Evolutionary conservation across 495 filamentous ascomycete genomes (phyloP).

Genomic region (Xylaria grammica): DNA sequence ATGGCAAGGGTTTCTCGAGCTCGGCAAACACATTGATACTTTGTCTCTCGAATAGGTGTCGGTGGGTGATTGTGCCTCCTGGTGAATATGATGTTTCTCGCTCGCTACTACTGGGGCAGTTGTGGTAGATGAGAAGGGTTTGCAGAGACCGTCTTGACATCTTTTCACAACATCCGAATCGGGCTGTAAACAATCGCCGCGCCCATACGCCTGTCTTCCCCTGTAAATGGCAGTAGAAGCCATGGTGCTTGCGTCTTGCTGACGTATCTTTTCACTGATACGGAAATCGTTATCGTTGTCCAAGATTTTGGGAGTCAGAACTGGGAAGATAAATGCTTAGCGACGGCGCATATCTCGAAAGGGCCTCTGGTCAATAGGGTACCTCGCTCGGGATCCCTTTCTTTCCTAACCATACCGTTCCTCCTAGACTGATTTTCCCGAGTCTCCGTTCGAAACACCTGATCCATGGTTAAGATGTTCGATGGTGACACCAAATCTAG

Average conservation of each 20-base stretch:
- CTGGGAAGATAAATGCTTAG: background rate
- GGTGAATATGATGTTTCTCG: background rate
- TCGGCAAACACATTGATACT: too few relatives aligned
- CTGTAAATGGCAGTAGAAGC: background rate
- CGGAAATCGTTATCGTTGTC: slow-evolving; percentile 33
- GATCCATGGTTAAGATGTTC: background rate
- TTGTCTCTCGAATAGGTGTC: background rate
- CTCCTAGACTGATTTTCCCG: too few relatives aligned
- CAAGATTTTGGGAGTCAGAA: slow-evolving; percentile 21
- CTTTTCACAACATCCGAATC: background rate
- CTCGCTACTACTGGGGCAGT: too few relatives aligned
- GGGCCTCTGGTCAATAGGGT: background rate
- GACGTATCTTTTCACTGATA: slow-evolving; percentile 32
- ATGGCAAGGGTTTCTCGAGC: too few relatives aligned
- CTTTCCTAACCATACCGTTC: too few relatives aligned
- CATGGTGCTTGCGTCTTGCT: slow-evolving; percentile 15
- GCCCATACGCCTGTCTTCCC: background rate
- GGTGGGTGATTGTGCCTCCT: background rate
- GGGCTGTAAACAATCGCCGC: background rate
- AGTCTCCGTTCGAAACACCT: too few relatives aligned
- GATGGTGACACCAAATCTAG: background rate
- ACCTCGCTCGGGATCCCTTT: slow-evolving; percentile 2
- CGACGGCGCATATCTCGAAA: background rate
- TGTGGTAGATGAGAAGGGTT: background rate
- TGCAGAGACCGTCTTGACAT: background rate